Evolutionary conservation across 495 filamentous ascomycete genomes (phyloP), one percentile per base, ranked within the genome.

Genomic region (Glonium stellatum): DNA sequence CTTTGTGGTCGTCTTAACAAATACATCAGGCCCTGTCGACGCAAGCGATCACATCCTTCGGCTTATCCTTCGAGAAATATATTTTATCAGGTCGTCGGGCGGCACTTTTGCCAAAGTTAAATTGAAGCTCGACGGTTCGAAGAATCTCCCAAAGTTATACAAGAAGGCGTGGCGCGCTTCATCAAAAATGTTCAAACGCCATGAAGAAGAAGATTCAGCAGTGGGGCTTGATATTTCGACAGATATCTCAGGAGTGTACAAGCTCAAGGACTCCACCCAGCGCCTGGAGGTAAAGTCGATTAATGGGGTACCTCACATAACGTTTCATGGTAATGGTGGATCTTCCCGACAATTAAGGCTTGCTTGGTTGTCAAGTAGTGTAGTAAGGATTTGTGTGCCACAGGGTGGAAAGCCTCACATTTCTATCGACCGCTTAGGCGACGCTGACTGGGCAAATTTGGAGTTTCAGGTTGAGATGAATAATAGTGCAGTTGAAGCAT

Each of bases 301-400:
- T 11, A 44, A 44, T 44, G 39, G 39, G 39, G 13, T 1, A 44
- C 39, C 12, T 44, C 39, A 15, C 39, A 44, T 44, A 44, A 44
- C 39, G 18, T 44, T 44, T 44, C 39, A 44, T 44, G 39, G 39
- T 11, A 18, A 11, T 18, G 39, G 4, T 44, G 10, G 39, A 44
- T 18, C 39, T 11, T 44, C 39, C 13, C 2, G 10, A 44, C 13
- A 44, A 11, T 11, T 44, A 15, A 44, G 39, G 39, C 39, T 44
- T 11, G 39, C 18, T 44, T 44, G 39, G 39, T 4, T 44, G 18
- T 44, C 39, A 15, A 13, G 39, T 44, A 23, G 22, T 23, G 11
- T 50, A 23, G 47, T 50, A 21, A 50, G 23, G 47, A 50, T 50
- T 21, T 50, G 47, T 50, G 47, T 50, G 3, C 47, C 47, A 18